Conservation (phyloP, 108 stramenopile genomes). For the Pseudonitzschia pungens region DNA sequence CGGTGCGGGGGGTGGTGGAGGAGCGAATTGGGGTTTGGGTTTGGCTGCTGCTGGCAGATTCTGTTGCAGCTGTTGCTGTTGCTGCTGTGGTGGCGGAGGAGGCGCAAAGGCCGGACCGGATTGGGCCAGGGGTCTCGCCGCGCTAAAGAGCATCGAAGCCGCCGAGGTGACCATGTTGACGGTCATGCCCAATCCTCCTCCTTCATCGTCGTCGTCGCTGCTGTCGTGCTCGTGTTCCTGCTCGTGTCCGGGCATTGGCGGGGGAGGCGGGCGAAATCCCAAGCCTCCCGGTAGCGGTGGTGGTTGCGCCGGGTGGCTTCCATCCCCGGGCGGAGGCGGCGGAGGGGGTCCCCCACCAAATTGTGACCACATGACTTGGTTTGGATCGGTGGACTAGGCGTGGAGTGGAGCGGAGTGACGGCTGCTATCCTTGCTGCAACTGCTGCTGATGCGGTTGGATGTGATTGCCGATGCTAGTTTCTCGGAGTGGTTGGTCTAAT, state of each 20-base stretch:
- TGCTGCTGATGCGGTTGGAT: too few relatives aligned
- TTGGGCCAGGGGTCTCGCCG: slow-evolving; percentile 1
- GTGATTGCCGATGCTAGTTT: too few relatives aligned
- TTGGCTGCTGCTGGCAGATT: background rate
- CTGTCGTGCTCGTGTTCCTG: background rate
- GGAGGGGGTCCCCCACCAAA: background rate
- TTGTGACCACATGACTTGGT: background rate
- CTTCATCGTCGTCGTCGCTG: slow-evolving; percentile 32
- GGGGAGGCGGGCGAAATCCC: slow-evolving; percentile 27
- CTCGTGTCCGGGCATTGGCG: background rate
- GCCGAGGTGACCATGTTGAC: slow-evolving; percentile 39
- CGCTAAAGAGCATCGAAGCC: slow-evolving; percentile 11
- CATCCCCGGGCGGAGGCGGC: background rate
- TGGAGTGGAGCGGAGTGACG: too few relatives aligned
- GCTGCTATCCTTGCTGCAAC: slow-evolving; percentile 7
- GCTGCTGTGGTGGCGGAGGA: slow-evolving; percentile 10
- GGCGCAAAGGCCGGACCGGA: background rate
- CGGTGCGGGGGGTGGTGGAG: slow-evolving; percentile 20
- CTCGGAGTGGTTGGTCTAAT: too few relatives aligned
- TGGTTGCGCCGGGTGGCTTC: background rate
- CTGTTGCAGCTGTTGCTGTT: background rate
- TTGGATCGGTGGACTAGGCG: too few relatives aligned
- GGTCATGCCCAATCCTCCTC: slow-evolving; percentile 34
- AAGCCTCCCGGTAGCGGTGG: too few relatives aligned
- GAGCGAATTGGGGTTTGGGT: background rate